phyloP scores from a whole-genome alignment of 139 green algal genomes.

The Spirogloea muscicola region DNA sequence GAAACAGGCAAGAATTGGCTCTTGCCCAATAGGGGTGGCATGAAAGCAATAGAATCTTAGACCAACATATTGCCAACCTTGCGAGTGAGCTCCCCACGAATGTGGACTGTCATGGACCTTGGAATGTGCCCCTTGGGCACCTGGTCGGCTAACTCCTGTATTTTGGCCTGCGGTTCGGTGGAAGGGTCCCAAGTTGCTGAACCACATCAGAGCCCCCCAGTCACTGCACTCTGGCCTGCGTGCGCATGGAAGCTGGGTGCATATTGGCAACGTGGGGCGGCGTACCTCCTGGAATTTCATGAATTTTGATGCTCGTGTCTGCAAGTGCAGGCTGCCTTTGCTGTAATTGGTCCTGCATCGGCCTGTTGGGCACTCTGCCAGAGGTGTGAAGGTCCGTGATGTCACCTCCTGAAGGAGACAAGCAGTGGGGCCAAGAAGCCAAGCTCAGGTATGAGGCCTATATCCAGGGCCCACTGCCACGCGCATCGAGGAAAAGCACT shows the following conservation, averaged over 20 bases:
- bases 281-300: constrained; percentile 82
- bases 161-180: constrained; percentile 47
- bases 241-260: not conserved
- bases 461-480: too few relatives aligned
- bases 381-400: constrained; percentile 69
- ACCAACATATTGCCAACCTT: constrained; percentile 52
- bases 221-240: too few relatives aligned
- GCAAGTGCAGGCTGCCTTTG: constrained; percentile 40
- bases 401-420: constrained; percentile 49
- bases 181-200: too few relatives aligned
- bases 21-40: too few relatives aligned
- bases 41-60: too few relatives aligned
- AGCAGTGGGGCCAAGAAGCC: too few relatives aligned
- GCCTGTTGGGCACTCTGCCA: constrained; percentile 47
- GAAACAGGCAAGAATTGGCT: not conserved
- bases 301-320: constrained; percentile 85
- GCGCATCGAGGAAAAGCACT: not conserved
- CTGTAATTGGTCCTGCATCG: constrained; percentile 54
- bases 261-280: not conserved
- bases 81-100: constrained; percentile 81
- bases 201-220: too few relatives aligned
- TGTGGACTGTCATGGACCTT: constrained; percentile 79
- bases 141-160: constrained; percentile 60
- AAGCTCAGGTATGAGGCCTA: too few relatives aligned
- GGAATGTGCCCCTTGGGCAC: constrained; percentile 91